Base-by-base conservation (phyloP, 257 asterid genomes). In the Ajuga chamaepitys region DNA sequence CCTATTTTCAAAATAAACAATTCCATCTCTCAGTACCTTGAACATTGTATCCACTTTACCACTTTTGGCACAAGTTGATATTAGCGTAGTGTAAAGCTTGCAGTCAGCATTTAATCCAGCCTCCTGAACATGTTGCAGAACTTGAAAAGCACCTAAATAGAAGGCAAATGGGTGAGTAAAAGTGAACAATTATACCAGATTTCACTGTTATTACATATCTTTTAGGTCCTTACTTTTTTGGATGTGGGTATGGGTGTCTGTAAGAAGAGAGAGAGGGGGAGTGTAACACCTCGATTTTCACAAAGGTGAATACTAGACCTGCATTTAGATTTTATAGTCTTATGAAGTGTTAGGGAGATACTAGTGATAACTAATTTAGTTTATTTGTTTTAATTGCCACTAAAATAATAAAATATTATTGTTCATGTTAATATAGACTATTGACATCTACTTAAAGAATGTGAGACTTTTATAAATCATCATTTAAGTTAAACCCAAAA, bases 21-120 rank as follows among this genome's bases (percentile, higher is more conserved):
- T 45, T 30, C 34, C 34, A 28, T 28, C 34, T 2, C 48, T 72
- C 68, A 18, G 53, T 80, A 89, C 99, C 96, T 89, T 74, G 76
- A 93, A 93, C 99, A 93, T 93, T 56, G 85, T 80, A 77, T 93
- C 97, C 58, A 93, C 96, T 86, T 93, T 89, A 71, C 99, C 96
- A 79, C 92, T 74, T 86, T 88, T 89, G 58, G 97, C 99, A 76
- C 95, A 93, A 68, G 99, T 87, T 51, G 99, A 84, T 81, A 93
- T 86, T 68, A 93, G 82, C 48, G 97, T 86, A 20, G 99, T 93
- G 83, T 89, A 93, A 58, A 93, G 94, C 74, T 93, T 93, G 91
- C 99, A 93, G 82, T 93, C 99, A 46, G 88, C 84, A 25, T 72
- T 82, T 70, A 87, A 67, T 61, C 83, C 88, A 75, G 85, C 86